Evolutionary conservation across 2,329 filamentous ascomycete genomes (phyloP), one percentile per base, ranked within the genome.

Genomic region (Aspergillus pseudoglaucus): DNA sequence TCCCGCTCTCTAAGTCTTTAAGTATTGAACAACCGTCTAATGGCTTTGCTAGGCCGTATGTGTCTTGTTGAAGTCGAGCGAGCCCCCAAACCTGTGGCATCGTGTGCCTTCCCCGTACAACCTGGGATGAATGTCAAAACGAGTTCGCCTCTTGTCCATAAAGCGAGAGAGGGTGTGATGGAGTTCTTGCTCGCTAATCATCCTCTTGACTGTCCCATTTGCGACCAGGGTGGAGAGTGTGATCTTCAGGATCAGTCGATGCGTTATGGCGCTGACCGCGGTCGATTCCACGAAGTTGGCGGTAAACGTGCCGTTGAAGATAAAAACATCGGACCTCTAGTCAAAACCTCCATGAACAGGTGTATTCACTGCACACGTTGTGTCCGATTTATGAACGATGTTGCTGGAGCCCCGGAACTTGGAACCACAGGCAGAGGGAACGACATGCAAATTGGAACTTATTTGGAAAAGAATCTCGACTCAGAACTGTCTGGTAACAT

Each of bases 291-390:
- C 75, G 93, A 98, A 73, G 74, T 94, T 64, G 84, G 82, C 47
- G 93, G 93, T 73, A 98, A 98, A 81, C 88, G 93, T 77, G 93
- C 90, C 22, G 90, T 96, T 35, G 93, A 98, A 76, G 93, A 98
- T 74, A 98, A 98, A 81, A 97, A 98, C 72, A 96, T 98, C 64
- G 93, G 93, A 32, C 93, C 93, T 46, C 73, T 98, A 59, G 88
- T 98, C 75, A 98, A 98, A 82, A 98, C 93, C 3, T 98, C 93
- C 44, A 98, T 98, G 93, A 98, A 98, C 80, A 83, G 93, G 69
- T 98, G 93, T 73, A 98, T 98, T 64, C 93, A 98, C 78, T 98
- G 93, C 79, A 98, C 93, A 55, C 84, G 93, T 64, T 98, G 93
- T 74, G 83, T 98, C 60, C 90, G 93, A 66, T 98, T 98, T 73